phyloP scores from a whole-genome alignment of 1,139 yeast genomes.

The Debaryomyces singareniensis region DNA sequence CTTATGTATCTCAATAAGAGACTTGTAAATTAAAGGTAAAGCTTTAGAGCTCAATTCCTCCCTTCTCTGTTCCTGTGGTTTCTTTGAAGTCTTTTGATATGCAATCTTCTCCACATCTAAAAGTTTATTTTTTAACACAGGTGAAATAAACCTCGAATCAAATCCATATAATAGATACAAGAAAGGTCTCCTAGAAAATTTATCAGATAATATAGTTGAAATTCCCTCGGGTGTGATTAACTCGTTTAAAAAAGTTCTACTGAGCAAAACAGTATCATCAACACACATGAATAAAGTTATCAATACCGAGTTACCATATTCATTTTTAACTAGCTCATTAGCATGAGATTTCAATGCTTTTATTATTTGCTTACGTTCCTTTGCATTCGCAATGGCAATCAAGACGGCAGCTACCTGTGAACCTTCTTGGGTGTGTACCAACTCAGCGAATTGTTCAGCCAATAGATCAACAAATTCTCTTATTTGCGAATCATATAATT shows the following conservation, averaged over 20 bases:
- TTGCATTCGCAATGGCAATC: conserved; percentile 80
- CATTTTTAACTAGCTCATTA: conserved; percentile 70
- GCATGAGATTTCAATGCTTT: conserved; percentile 71
- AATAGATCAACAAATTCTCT: conserved; percentile 79
- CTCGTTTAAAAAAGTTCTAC: conserved; percentile 63
- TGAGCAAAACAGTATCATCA: conserved; percentile 85
- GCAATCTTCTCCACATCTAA: conserved; percentile 60
- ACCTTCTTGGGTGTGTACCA: conserved; percentile 94
- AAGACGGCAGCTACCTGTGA: conserved; percentile 80
- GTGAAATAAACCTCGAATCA: conserved; percentile 79
- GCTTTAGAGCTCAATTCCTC: conserved; percentile 60
- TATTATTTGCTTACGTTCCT: conserved; percentile 79
- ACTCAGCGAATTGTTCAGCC: conserved; percentile 85
- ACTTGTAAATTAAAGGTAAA: conserved; percentile 57
- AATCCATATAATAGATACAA: conserved; percentile 74
- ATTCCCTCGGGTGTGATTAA: conserved; percentile 50
- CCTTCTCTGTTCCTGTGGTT: conserved; percentile 75
- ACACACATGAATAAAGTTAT: conserved; percentile 78
- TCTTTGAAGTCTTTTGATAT: conserved; percentile 67
- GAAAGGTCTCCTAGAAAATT: conserved; percentile 85
- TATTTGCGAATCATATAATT: conserved; percentile 50
- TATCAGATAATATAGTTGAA: conserved; percentile 56
- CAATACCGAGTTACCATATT: conserved; percentile 77
- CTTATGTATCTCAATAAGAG: conserved; percentile 40
- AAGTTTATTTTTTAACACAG: conserved; percentile 56